Conservation (phyloP, 768 basidiomycete species). For the Calocybe cyanea region DNA sequence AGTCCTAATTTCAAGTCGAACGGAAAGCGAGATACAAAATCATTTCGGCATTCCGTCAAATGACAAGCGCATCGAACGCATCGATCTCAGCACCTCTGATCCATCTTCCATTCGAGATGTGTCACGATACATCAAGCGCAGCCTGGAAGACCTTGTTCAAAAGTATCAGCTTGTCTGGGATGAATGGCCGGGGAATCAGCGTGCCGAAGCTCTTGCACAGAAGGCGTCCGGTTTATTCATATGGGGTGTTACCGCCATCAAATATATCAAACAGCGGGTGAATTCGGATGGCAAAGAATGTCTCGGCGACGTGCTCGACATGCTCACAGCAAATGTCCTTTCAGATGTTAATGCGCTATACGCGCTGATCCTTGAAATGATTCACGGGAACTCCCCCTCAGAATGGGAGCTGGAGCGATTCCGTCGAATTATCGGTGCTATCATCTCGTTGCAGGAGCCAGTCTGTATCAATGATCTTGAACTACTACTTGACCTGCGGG, state of each 20-base stretch:
- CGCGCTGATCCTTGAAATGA: constrained; percentile 4
- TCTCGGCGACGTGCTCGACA: constrained; percentile 6
- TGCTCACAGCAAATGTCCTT: constrained; percentile 8
- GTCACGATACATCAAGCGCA: constrained; percentile 1
- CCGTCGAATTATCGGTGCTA: constrained; percentile 11
- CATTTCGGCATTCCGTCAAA: constrained; percentile 1
- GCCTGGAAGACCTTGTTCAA: constrained; percentile 2
- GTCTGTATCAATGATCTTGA: constrained; percentile 8
- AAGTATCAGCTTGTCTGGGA: constrained; percentile 6
- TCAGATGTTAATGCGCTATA: constrained; percentile 4
- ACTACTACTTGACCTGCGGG: constrained; percentile 4
- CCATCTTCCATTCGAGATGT: constrained; percentile 9
- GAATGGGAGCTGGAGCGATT: constrained; percentile 15
- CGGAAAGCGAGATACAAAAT: constrained; percentile 11
- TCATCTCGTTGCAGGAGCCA: constrained; percentile 9
- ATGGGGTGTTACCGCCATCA: constrained; percentile 3
- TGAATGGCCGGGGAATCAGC: constrained; percentile 12
- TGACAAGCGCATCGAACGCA: constrained; percentile 7
- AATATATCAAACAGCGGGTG: constrained; percentile 9
- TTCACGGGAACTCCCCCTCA: not conserved
- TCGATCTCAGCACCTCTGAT: constrained; percentile 8
- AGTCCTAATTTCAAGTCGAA: constrained; percentile 13
- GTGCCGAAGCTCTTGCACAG: constrained; percentile 2
- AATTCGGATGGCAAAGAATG: constrained; percentile 5
- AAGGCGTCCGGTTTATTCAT: constrained; percentile 17